phyloP scores from a whole-genome alignment of 164 flowering plant species.

The Brasenia schreberi region DNA sequence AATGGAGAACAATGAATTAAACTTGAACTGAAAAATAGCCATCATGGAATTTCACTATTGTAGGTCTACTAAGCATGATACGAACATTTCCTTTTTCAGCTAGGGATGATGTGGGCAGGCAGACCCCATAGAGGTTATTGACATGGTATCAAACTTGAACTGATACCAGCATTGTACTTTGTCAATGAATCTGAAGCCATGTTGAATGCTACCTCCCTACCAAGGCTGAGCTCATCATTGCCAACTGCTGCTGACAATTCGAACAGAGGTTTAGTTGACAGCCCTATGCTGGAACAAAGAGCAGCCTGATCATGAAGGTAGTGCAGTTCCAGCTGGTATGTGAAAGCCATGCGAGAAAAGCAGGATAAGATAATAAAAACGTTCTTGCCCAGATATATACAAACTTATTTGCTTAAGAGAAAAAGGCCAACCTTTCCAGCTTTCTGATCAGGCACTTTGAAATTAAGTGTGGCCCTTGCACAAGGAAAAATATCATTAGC shows the following conservation, averaged over 20 bases:
- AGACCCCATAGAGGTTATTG: no score
- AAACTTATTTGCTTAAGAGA: no score
- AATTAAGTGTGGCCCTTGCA: constrained; percentile 38
- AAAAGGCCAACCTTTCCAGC: constrained; percentile 53
- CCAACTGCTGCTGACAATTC: constrained; percentile 56
- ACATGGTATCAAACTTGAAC: no score
- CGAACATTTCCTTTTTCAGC: no score
- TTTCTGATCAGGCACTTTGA: constrained; percentile 66
- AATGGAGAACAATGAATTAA: no score
- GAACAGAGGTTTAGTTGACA: constrained; percentile 50
- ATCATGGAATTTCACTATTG: no score
- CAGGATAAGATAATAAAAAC: neutral
- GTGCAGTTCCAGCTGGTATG: constrained; percentile 54
- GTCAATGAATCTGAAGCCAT: constrained; percentile 47
- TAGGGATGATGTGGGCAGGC: no score
- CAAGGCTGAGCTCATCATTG: constrained; percentile 34
- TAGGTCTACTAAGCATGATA: no score
- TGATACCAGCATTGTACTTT: constrained; percentile 58
- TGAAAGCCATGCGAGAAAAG: neutral
- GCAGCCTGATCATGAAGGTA: constrained; percentile 49
- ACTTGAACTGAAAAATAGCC: no score
- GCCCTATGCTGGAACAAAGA: constrained; percentile 53
- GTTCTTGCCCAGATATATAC: no score
- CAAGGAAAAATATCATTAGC: constrained; percentile 30
- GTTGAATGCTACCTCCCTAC: constrained; percentile 67